These are phyloP conservation scores for Beauveria pseudobassiana DNA, from an alignment of 2,329 filamentous ascomycete species.

Conservation along the genomic window DNA sequence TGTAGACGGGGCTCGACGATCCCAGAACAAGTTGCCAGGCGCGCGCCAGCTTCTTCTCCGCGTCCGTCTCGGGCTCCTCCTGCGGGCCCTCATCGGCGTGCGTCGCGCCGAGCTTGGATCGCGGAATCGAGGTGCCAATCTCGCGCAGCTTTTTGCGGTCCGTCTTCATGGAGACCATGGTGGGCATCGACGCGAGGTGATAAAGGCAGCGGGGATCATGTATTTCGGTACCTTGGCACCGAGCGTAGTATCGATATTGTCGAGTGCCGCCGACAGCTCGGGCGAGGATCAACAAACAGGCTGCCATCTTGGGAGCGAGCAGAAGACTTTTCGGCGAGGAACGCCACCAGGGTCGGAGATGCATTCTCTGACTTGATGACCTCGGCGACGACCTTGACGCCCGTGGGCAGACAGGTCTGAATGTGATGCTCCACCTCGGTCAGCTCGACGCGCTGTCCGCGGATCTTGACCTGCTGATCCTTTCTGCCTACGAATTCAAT, in stretches of 20 bases:
- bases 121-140: conserved; percentile 33
- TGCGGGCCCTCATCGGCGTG: conserved; percentile 16
- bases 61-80: conserved; percentile 29
- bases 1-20: conserved; percentile 24
- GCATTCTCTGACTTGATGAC: conserved; percentile 38
- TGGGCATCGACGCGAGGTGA: conserved; percentile 39
- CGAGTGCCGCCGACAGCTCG: conserved; percentile 24
- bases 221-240: conserved; percentile 32
- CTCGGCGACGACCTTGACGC: conserved; percentile 39
- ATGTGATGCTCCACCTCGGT: conserved; percentile 46
- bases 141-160: conserved; percentile 42
- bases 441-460: conserved; percentile 58
- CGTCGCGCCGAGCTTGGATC: conserved; percentile 27
- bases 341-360: conserved; percentile 39
- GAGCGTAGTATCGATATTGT: conserved; percentile 24
- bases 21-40: conserved; percentile 33
- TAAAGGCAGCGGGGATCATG: conserved; percentile 41
- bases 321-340: conserved; percentile 27
- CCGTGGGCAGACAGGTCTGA: conserved; percentile 33
- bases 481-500: conserved; percentile 55
- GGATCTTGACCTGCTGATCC: conserved; percentile 61
- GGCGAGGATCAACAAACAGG: conserved; percentile 22
- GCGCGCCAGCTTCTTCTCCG: conserved; percentile 29
- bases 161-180: conserved; percentile 41
- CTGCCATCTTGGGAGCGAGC: conserved; percentile 11